A percentile compares a stretch with the other conserved stretches of the same genome.
phyloP scores from a whole-genome alignment of 2,329 filamentous ascomycete genomes.

The Orbilia quercus region DNA sequence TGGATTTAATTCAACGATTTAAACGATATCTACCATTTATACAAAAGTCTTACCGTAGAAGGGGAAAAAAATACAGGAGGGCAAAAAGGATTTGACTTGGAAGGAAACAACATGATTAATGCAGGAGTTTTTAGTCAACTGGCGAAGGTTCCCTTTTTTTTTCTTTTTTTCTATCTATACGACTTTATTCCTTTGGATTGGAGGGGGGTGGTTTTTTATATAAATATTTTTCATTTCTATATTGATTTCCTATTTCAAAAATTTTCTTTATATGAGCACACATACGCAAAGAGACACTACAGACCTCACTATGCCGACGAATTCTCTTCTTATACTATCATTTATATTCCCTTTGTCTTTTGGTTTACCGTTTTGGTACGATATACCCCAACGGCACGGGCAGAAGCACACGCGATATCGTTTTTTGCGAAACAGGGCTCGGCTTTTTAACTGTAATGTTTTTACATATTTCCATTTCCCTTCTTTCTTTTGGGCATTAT shows the following conservation, averaged over 20 bases:
- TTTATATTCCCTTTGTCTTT: no score
- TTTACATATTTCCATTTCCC: constrained; percentile 3
- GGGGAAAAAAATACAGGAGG: background rate
- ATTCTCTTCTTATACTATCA: constrained; percentile 8
- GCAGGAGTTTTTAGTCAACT: constrained; percentile 7
- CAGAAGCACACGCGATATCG: no score
- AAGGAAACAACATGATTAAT: constrained; percentile 28
- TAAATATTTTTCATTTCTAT: constrained; percentile 4
- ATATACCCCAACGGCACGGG: background rate
- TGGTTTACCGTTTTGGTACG: background rate
- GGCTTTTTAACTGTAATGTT: constrained; percentile 22
- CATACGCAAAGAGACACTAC: background rate
- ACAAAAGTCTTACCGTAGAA: background rate
- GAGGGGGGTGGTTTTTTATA: background rate
- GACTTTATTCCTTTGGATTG: constrained; percentile 13
- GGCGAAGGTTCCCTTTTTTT: constrained; percentile 18
- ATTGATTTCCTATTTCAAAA: no score
- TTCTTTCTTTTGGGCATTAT: constrained; percentile 19
- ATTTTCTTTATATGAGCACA: constrained; percentile 5
- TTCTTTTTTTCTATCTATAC: no score
- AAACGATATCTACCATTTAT: constrained; percentile 3
- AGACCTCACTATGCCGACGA: background rate
- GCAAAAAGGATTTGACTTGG: constrained; percentile 1
- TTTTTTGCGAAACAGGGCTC: background rate
- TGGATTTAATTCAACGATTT: constrained; percentile 2